Evolutionary conservation across 1,284 basidiomycete genomes (phyloP).

Genomic region (Cystobasidium slooffiae): DNA sequence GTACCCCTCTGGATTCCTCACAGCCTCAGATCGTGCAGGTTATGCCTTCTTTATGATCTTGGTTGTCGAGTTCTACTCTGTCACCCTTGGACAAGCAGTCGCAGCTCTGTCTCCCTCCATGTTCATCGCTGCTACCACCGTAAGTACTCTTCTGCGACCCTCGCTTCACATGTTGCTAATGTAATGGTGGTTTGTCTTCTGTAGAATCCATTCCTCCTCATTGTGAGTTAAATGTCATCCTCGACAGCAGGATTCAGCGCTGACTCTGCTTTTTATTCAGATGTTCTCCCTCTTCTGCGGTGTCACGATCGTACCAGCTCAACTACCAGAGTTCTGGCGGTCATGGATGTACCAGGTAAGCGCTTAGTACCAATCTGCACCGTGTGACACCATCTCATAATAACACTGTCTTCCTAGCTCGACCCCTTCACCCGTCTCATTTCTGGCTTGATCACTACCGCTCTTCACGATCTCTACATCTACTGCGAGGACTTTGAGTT

Average conservation of each 20-base stretch:
- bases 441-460: constrained; percentile 72
- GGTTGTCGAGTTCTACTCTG: constrained; percentile 75
- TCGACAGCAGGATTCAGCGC: not conserved
- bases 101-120: constrained; percentile 72
- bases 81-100: constrained; percentile 71
- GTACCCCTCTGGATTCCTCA: constrained; percentile 67
- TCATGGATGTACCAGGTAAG: constrained; percentile 66
- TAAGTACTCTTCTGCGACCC: too few relatives aligned
- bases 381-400: not conserved
- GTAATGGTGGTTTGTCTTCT: too few relatives aligned
- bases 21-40: constrained; percentile 62
- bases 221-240: constrained; percentile 57
- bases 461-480: constrained; percentile 74
- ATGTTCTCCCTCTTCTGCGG: constrained; percentile 58
- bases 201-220: constrained; percentile 73
- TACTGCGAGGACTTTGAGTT: constrained; percentile 46
- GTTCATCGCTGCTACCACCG: constrained; percentile 69
- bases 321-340: constrained; percentile 72
- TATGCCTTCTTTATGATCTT: constrained; percentile 74
- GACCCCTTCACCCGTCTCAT: constrained; percentile 50
- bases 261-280: constrained; percentile 58
- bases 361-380: constrained; percentile 57
- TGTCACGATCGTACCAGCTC: constrained; percentile 57
- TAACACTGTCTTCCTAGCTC: constrained; percentile 5
- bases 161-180: too few relatives aligned